Conservation (phyloP, 1,284 basidiomycete species). For the Schizophyllum amplum region DNA sequence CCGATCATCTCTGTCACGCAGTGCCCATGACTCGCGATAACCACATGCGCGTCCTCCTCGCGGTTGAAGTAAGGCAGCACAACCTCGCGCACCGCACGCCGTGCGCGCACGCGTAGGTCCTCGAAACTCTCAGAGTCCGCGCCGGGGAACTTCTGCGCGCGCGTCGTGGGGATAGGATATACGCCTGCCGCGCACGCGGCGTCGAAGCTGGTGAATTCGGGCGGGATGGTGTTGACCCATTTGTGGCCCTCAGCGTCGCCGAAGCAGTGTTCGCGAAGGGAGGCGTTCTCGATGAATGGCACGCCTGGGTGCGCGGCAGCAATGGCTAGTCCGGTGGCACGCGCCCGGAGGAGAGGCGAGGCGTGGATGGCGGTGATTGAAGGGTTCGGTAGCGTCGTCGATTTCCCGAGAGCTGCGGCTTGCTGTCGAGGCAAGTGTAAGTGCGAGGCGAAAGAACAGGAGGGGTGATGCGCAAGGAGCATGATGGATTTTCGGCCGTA, state of each 20-base stretch:
- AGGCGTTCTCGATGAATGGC: slow-evolving; percentile 39
- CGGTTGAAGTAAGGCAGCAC: slow-evolving; percentile 50
- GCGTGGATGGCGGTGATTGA: slow-evolving; percentile 66
- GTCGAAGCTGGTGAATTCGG: slow-evolving; percentile 19
- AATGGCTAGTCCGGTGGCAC: slow-evolving; percentile 51
- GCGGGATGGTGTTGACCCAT: slow-evolving; percentile 18
- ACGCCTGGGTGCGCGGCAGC: slow-evolving; percentile 36
- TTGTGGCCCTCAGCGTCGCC: slow-evolving; percentile 67
- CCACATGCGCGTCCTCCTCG: slow-evolving; percentile 40
- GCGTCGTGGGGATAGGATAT: slow-evolving; percentile 39
- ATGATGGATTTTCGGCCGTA: not conserved
- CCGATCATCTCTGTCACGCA: slow-evolving; percentile 57
- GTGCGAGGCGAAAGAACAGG: not conserved
- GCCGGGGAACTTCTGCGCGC: slow-evolving; percentile 50
- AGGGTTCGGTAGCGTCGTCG: slow-evolving; percentile 44
- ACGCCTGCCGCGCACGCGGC: slow-evolving; percentile 37
- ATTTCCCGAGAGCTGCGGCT: slow-evolving; percentile 70
- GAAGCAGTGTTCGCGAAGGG: slow-evolving; percentile 63
- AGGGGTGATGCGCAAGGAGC: not conserved
- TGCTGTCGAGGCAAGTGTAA: slow-evolving; percentile 43
- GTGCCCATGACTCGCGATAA: slow-evolving; percentile 67
- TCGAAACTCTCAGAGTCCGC: slow-evolving; percentile 52
- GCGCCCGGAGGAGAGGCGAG: slow-evolving; percentile 75
- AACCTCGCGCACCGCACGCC: slow-evolving; percentile 44
- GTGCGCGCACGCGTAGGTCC: slow-evolving; percentile 52